phyloP scores from a whole-genome alignment of 345 rosid genomes.

The Anastatica hierochuntica region DNA sequence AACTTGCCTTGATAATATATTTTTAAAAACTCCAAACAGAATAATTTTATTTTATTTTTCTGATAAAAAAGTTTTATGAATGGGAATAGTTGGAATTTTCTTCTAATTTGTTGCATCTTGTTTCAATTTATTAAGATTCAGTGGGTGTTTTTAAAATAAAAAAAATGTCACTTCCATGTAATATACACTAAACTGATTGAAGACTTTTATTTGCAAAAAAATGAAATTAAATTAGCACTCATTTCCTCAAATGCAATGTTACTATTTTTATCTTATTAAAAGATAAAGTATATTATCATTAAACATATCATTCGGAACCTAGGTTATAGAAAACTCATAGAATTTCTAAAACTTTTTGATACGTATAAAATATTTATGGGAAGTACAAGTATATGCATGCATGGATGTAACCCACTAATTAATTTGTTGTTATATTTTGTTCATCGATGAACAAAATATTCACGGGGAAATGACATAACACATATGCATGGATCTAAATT shows the following conservation, averaged over 20 bases:
- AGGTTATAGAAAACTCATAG: slow-evolving; percentile 10
- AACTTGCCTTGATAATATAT: background rate
- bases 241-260: background rate
- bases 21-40: background rate
- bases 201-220: background rate
- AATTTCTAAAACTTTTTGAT: background rate
- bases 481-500: slow-evolving; percentile 8
- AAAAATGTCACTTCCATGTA: background rate
- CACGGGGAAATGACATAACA: background rate
- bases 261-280: background rate
- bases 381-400: slow-evolving; percentile 19
- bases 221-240: background rate
- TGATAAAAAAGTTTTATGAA: background rate
- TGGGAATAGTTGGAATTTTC: slow-evolving; percentile 19
- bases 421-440: too few species aligned
- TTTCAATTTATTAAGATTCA: background rate
- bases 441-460: background rate
- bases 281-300: background rate
- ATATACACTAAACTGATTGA: slow-evolving; percentile 1
- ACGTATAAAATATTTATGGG: background rate
- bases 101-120: background rate
- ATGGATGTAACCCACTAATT: slow-evolving; percentile 22
- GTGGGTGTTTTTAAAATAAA: slow-evolving; percentile 1
- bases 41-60: too few species aligned
- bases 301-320: background rate